Conservation (phyloP, 805 yeast species). For the Candida awuae region DNA sequence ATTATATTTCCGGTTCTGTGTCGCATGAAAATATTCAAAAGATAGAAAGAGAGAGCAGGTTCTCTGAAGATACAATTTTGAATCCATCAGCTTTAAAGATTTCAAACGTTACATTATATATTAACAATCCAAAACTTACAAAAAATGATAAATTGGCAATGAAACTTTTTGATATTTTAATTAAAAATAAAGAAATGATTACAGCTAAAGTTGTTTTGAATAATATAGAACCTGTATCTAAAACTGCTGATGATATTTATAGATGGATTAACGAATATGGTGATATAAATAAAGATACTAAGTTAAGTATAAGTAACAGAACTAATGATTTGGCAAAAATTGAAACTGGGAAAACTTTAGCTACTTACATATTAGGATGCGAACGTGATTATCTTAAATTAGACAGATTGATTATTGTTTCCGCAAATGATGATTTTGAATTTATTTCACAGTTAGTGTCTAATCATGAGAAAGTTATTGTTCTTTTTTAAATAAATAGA, state of each 20-base stretch:
- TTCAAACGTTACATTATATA: slow-evolving; percentile 18
- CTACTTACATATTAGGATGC: slow-evolving; percentile 8
- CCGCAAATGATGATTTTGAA: slow-evolving; percentile 9
- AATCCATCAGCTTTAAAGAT: slow-evolving; percentile 25
- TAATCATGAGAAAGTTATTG: slow-evolving; percentile 20
- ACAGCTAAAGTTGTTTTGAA: slow-evolving; percentile 7
- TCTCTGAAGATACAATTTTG: slow-evolving; percentile 23
- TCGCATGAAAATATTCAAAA: background rate
- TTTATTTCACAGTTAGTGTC: slow-evolving; percentile 16
- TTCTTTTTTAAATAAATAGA: slow-evolving; percentile 20
- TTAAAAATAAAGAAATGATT: slow-evolving; percentile 15
- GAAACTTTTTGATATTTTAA: slow-evolving; percentile 20
- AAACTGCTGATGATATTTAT: background rate
- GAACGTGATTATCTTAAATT: slow-evolving; percentile 5
- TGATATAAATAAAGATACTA: slow-evolving; percentile 1
- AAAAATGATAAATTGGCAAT: slow-evolving; percentile 19
- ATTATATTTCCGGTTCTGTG: background rate
- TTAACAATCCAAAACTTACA: slow-evolving; percentile 14
- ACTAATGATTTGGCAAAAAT: background rate
- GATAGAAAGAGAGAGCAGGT: slow-evolving; percentile 1
- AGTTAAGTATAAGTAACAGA: slow-evolving; percentile 4
- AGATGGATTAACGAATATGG: slow-evolving; percentile 2
- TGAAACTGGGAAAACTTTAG: slow-evolving; percentile 3
- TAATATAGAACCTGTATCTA: slow-evolving; percentile 1
- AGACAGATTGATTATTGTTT: slow-evolving; percentile 20